phyloP scores from a whole-genome alignment of 352 stramenopile genomes.

The Globisporangium rhizosaccharum region DNA sequence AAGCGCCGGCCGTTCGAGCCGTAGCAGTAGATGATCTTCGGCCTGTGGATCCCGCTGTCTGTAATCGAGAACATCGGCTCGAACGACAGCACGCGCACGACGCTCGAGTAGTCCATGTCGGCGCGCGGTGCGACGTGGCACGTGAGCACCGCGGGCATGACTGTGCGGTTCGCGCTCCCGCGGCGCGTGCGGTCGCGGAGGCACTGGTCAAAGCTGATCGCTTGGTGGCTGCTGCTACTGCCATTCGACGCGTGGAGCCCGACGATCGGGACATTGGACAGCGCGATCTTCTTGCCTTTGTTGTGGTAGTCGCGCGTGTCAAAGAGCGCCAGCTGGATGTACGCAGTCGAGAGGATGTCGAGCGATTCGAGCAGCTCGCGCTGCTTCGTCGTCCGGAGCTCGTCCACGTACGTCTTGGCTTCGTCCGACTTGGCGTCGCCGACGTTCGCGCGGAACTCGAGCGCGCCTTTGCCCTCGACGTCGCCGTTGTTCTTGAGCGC shows the following conservation, averaged over 20 bases:
- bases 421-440: slow-evolving; percentile 71
- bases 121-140: slow-evolving; percentile 50
- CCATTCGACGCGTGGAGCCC: slow-evolving; percentile 19
- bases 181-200: slow-evolving; percentile 50
- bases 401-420: slow-evolving; percentile 52
- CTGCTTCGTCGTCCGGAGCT: slow-evolving; percentile 47
- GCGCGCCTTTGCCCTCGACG: slow-evolving; percentile 75
- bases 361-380: slow-evolving; percentile 67
- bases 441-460: slow-evolving; percentile 76
- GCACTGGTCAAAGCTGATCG: slow-evolving; percentile 63
- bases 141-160: slow-evolving; percentile 81
- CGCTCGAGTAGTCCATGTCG: slow-evolving; percentile 79
- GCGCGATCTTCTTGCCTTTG: slow-evolving; percentile 63
- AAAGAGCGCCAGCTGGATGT: slow-evolving; percentile 77
- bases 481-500: slow-evolving; percentile 92
- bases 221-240: slow-evolving; percentile 4
- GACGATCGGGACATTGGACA: slow-evolving; percentile 54
- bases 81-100: slow-evolving; percentile 87
- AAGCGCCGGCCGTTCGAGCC: slow-evolving; percentile 90
- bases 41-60: slow-evolving; percentile 92
- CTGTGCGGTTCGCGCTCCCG: slow-evolving; percentile 21
- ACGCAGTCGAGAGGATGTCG: slow-evolving; percentile 64
- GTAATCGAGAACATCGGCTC: slow-evolving; percentile 91
- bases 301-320: slow-evolving; percentile 75
- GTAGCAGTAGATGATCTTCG: slow-evolving; percentile 97